These are phyloP conservation scores for Malania oleifera DNA, from an alignment of 164 flowering plant species.

Conservation along the genomic window DNA sequence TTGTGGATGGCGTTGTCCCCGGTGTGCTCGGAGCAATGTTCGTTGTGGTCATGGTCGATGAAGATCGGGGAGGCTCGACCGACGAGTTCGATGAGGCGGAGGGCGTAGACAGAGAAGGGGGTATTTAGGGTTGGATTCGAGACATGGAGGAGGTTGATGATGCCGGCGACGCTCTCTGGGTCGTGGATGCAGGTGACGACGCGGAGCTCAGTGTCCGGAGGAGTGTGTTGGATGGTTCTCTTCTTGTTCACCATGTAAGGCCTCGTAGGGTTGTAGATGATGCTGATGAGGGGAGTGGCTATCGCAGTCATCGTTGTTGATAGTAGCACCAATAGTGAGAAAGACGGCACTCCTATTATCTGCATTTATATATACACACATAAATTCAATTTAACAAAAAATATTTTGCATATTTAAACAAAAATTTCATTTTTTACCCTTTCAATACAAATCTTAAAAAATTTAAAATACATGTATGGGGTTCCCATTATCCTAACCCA, in stretches of 20 bases:
- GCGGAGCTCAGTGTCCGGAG: constrained; percentile 32
- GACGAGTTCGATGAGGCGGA: constrained; percentile 48
- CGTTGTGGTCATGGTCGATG: constrained; percentile 35
- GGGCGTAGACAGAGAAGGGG: constrained; percentile 40
- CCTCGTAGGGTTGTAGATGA: constrained; percentile 57
- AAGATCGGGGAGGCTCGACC: constrained; percentile 56
- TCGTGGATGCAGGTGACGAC: constrained; percentile 44
- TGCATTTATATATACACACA: constrained; percentile 15
- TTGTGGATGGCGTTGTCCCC: constrained; percentile 24
- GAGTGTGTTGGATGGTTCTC: constrained; percentile 56
- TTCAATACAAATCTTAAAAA: too few relatives aligned
- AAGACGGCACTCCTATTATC: constrained; percentile 33
- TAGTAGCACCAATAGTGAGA: constrained; percentile 40
- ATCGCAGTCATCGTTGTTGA: constrained; percentile 26
- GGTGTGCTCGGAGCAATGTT: constrained; percentile 1
- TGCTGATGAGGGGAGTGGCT: constrained; percentile 42
- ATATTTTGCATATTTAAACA: not conserved
- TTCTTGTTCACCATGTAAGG: constrained; percentile 40
- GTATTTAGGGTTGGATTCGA: constrained; percentile 31
- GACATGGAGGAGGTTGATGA: constrained; percentile 46
- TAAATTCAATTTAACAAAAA: not conserved
- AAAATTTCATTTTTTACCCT: too few relatives aligned
- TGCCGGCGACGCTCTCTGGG: constrained; percentile 32
- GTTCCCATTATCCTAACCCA: too few relatives aligned
- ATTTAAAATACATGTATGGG: too few relatives aligned